Percentiles rank a stretch among this genome's conserved stretches.
Conservation (phyloP, 2,329 filamentous ascomycete species). For the Fusarium nisikadoi region DNA sequence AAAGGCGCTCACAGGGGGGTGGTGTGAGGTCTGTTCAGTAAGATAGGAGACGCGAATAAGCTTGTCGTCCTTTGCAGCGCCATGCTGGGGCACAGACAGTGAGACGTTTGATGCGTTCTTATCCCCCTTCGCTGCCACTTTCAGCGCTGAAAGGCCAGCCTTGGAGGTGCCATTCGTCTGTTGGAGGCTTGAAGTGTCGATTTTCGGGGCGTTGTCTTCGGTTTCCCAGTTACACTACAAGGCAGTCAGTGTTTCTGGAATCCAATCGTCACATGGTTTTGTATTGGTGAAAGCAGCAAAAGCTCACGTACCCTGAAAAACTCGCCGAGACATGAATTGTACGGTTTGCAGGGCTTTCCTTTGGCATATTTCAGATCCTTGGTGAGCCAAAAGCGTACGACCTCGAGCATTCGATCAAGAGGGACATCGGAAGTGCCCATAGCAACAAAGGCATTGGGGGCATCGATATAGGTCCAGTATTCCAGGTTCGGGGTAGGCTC, state of each 20-base stretch:
- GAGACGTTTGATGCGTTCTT: conserved; percentile 61
- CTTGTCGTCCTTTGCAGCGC: conserved; percentile 57
- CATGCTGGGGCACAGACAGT: conserved; percentile 62
- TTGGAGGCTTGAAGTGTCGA: conserved; percentile 61
- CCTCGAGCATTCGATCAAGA: conserved; percentile 93
- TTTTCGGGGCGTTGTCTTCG: conserved; percentile 77
- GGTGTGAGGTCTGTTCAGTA: conserved; percentile 97
- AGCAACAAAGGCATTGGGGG: conserved; percentile 86
- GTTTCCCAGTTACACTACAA: conserved; percentile 93
- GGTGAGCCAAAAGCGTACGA: conserved; percentile 97
- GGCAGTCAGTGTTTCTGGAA: conserved; percentile 25
- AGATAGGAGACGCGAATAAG: conserved; percentile 88
- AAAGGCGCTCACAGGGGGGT: conserved; percentile 96
- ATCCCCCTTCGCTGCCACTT: conserved; percentile 56
- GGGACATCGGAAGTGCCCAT: conserved; percentile 91
- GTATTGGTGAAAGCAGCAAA: not conserved
- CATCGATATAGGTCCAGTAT: conserved; percentile 98
- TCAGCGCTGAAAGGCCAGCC: conserved; percentile 59
- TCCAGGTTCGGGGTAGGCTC: conserved; percentile 97
- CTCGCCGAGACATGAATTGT: conserved; percentile 96
- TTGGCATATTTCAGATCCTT: conserved; percentile 99
- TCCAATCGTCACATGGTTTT: not conserved
- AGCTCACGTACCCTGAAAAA: conserved; percentile 83
- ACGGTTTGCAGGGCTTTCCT: conserved; percentile 97
- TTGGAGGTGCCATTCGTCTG: conserved; percentile 50